phyloP scores from a whole-genome alignment of 1,139 yeast species.

The Diutina ranongensis region DNA sequence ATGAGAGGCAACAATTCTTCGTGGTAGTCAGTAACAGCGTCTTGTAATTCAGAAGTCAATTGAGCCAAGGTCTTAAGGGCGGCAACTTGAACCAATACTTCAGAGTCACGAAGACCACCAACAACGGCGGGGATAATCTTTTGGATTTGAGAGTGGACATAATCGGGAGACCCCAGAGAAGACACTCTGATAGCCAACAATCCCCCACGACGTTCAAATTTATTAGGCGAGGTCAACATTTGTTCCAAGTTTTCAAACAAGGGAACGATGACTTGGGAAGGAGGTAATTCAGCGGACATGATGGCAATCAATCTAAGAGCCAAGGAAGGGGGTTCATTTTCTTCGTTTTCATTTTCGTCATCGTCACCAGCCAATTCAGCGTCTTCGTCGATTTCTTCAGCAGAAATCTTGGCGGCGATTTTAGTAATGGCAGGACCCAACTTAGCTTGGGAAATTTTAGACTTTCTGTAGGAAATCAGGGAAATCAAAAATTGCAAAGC shows the following conservation, averaged over 20 bases:
- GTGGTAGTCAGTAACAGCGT: constrained; percentile 72
- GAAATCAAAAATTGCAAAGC: constrained; percentile 81
- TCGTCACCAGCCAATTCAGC: constrained; percentile 70
- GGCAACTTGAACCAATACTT: constrained; percentile 69
- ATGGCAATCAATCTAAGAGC: constrained; percentile 75
- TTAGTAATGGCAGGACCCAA: constrained; percentile 72
- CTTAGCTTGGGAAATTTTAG: constrained; percentile 44
- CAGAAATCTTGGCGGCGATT: constrained; percentile 65
- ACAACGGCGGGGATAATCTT: constrained; percentile 65
- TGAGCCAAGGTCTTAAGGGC: constrained; percentile 76
- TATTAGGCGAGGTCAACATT: constrained; percentile 46
- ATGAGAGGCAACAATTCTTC: constrained; percentile 75
- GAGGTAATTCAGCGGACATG: constrained; percentile 78
- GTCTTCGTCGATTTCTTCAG: constrained; percentile 66
- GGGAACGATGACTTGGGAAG: constrained; percentile 80
- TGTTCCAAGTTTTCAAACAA: constrained; percentile 58
- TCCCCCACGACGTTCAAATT: constrained; percentile 71
- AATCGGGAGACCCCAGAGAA: constrained; percentile 92
- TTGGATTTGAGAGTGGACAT: constrained; percentile 61
- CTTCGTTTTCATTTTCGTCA: constrained; percentile 89
- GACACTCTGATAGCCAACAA: constrained; percentile 73
- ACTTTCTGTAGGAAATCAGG: constrained; percentile 61
- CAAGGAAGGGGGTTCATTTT: constrained; percentile 64
- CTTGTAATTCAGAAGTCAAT: constrained; percentile 78
- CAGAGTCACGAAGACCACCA: constrained; percentile 69